Base-by-base conservation (phyloP, 2,329 filamentous ascomycete genomes). In the Penicillium corylophilum region DNA sequence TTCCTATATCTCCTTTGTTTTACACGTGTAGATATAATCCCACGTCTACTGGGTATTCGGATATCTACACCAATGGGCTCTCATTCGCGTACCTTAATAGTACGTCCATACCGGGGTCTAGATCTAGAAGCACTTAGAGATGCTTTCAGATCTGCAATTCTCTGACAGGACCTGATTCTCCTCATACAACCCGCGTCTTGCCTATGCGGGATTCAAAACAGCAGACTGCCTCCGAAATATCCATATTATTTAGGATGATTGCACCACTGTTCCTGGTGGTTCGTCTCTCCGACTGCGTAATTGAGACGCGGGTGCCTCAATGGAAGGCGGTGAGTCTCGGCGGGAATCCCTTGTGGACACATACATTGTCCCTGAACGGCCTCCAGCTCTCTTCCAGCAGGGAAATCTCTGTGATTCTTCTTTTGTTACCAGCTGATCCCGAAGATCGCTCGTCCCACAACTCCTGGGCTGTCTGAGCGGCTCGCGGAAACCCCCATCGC, bases 391-490 rank as follows among this genome's bases (percentile, higher is more conserved):
- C 46, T 54, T 50, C 54, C 38, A 54, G 50, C 51, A 51, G 56
- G 56, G 53, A 59, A 54, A 58, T 58, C 51, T 50, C 51, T 44
- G 42, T 58, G 46, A 49, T 53, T 53, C 31, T 54, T 50, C 29
- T 53, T 46, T 50, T 38, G 49, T 53, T 55, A 20, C 41, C 39
- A 44, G 43, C 33, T 48, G 44, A 51, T 33, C 42, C 44, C 44
- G 56, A 61, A 59, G 43, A 51, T 51, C 46, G 46, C 51, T 46
- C 44, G 54, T 53, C 41, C 48, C 49, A 50, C 49, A 53, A 46
- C 48, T 53, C 52, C 53, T 60, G 65, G 66, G 65, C 67, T 68
- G 64, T 65, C 53, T 62, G 63, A 68, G 63, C 62, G 63, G 67
- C 65, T 68, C 61, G 60, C 65, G 63, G 62, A 66, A 62, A 63